Evolutionary conservation across 2,329 filamentous ascomycete species (phyloP).

Genomic region (Endoconidiophora polonica): DNA sequence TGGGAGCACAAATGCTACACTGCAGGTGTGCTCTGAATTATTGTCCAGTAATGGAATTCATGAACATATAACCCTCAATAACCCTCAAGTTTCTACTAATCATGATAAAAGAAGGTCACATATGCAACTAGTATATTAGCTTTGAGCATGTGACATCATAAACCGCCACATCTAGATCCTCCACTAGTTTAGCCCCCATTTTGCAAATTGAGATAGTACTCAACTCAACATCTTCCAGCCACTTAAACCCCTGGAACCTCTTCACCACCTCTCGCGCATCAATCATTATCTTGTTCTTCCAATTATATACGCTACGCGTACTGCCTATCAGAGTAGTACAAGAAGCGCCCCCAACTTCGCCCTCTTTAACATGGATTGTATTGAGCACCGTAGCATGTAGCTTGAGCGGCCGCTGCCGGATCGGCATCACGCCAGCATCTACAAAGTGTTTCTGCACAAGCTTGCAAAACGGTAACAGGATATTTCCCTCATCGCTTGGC

Average conservation of each 20-base stretch:
- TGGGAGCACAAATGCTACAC: too few relatives aligned
- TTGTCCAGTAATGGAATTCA: too few relatives aligned
- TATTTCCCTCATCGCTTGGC: conserved; percentile 35
- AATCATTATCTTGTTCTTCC: conserved; percentile 27
- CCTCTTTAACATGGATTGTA: conserved; percentile 51
- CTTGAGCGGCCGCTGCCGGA: conserved; percentile 36
- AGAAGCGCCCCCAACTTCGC: conserved; percentile 15
- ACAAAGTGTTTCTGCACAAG: conserved; percentile 37
- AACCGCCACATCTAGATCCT: conserved; percentile 34
- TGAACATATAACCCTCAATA: too few relatives aligned
- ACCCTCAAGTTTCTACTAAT: too few relatives aligned
- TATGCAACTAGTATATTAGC: too few relatives aligned
- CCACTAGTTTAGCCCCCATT: conserved; percentile 63
- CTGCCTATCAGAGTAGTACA: too few relatives aligned
- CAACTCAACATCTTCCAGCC: conserved; percentile 52
- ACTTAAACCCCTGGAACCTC: conserved; percentile 46
- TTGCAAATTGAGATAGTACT: conserved; percentile 62
- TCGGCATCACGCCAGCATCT: conserved; percentile 34
- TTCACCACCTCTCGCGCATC: conserved; percentile 41
- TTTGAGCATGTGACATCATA: conserved; percentile 30
- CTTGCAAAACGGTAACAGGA: conserved; percentile 41
- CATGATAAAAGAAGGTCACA: too few relatives aligned
- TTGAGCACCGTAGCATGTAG: conserved; percentile 79
- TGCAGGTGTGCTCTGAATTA: too few relatives aligned
- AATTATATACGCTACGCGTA: background rate